Percentiles rank a stretch among this genome's conserved stretches.
Conservation (phyloP, 2,329 filamentous ascomycete species). For the Pleoardoris graminearum region DNA sequence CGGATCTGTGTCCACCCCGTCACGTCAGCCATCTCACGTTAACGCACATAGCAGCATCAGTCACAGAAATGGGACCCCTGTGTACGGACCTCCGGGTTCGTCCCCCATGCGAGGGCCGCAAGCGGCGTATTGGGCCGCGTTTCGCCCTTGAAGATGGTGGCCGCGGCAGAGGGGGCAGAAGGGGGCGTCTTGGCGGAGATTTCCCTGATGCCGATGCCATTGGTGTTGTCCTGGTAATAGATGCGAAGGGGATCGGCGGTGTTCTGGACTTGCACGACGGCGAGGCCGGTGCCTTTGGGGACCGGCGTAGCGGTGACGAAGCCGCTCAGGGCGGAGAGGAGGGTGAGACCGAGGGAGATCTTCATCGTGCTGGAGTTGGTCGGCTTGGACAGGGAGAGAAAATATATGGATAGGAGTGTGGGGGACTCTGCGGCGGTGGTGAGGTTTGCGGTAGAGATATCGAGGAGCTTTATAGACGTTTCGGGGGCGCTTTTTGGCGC, state of each 20-base stretch:
- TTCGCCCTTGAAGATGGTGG: neutral
- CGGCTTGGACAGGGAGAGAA: no score
- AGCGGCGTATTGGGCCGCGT: neutral
- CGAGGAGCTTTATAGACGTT: no score
- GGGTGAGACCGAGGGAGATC: neutral
- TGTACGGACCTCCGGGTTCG: neutral
- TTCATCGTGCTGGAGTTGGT: neutral
- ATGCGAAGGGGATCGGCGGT: neutral
- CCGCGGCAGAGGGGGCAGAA: neutral
- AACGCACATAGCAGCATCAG: no score
- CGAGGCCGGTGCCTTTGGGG: neutral
- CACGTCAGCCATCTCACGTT: no score
- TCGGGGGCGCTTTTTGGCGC: no score
- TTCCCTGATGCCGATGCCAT: neutral
- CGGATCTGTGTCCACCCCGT: constrained; percentile 6
- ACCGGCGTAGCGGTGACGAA: neutral
- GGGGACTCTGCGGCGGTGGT: no score
- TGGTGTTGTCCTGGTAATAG: neutral
- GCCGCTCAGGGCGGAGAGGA: neutral
- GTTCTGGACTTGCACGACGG: neutral
- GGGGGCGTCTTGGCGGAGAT: neutral
- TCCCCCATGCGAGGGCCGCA: neutral
- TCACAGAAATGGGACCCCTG: no score
- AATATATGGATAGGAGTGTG: no score
- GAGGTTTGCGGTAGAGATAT: no score